Evolutionary conservation across 164 flowering plant genomes (phyloP), one percentile per base, ranked within the genome.

Genomic region (Vitis amurensis): DNA sequence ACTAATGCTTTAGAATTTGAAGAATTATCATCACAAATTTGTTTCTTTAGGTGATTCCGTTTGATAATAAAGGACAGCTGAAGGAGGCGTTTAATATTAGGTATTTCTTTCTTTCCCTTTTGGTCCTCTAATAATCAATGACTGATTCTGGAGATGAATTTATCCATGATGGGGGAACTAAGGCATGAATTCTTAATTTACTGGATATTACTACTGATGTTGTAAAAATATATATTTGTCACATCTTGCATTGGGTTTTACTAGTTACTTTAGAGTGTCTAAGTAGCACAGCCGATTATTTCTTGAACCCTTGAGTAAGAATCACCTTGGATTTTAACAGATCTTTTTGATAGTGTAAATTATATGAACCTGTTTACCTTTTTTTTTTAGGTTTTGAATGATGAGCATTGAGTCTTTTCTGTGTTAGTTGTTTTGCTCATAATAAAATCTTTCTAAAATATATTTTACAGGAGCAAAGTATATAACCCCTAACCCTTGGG

Each of bases 1-100:
- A 14, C 3, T 62, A 11, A 5, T 17, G 31, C 47, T 63, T 27
- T 50, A n/a, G 48, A 56, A 19, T 50, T 59, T 73, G 37, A 17
- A 66, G 15, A 55, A 53, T 37, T 19, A 27, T 27, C 17, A 29
- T 55, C 14, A 1, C 55, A 9, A 23, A 1, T 37, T 44, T 55
- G 12, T 79, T 80, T 59, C 23, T 13, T 66, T 85, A 95, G 99
- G 99, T 95, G 68, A 93, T 95, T 81, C 99, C 98, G 49, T 91
- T 95, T 72, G 98, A 95, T 69, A 95, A 88, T 71, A 93, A 85
- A 77, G 99, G 99, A 29, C 97, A 90, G 76, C 97, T 93, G 63
- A 93, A 93, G 78, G 99, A 95, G 83, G 98, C 99, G 57, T 96
- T 93, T 75, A 96, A 96, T 66, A 89, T 93, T 48, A 87, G 99